A percentile compares a stretch with the other conserved stretches of the same genome.
These are phyloP conservation scores for Hevea brasiliensis DNA, from an alignment of 345 rosid genomes.

Conservation along the genomic window DNA sequence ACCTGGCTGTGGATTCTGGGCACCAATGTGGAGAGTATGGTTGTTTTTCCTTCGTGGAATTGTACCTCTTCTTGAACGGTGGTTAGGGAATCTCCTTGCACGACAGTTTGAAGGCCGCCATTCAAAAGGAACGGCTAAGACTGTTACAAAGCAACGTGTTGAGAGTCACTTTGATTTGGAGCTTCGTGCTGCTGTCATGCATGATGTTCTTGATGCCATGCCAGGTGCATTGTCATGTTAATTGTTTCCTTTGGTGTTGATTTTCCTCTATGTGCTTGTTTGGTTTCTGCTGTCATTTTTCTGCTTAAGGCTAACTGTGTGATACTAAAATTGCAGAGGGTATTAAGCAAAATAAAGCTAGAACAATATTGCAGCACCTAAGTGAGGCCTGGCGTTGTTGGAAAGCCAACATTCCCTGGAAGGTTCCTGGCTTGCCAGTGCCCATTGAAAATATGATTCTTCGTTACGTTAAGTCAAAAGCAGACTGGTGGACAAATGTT, in stretches of 20 bases:
- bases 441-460: constrained; percentile 99
- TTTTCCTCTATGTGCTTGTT: not conserved
- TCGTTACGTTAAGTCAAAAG: constrained; percentile 95
- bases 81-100: constrained; percentile 94
- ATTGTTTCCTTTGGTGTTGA: constrained; percentile 3
- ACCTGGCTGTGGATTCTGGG: constrained; percentile 99
- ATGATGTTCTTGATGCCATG: constrained; percentile 99
- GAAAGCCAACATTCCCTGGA: constrained; percentile 99
- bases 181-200: constrained; percentile 99
- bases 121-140: constrained; percentile 98
- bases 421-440: constrained; percentile 98
- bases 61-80: constrained; percentile 91
- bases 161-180: constrained; percentile 98
- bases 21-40: constrained; percentile 99
- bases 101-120: constrained; percentile 99
- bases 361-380: constrained; percentile 95
- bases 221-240: constrained; percentile 55
- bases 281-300: not conserved
- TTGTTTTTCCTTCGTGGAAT: constrained; percentile 95
- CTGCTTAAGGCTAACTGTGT: not conserved
- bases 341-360: constrained; percentile 93
- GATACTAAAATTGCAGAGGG: constrained; percentile 67
- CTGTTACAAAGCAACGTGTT: constrained; percentile 97
- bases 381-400: constrained; percentile 99
- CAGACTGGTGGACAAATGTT: constrained; percentile 99